Percentiles rank a stretch among this genome's conserved stretches.
phyloP scores from a whole-genome alignment of 2,329 filamentous ascomycete genomes.

The Amauroascus niger region DNA sequence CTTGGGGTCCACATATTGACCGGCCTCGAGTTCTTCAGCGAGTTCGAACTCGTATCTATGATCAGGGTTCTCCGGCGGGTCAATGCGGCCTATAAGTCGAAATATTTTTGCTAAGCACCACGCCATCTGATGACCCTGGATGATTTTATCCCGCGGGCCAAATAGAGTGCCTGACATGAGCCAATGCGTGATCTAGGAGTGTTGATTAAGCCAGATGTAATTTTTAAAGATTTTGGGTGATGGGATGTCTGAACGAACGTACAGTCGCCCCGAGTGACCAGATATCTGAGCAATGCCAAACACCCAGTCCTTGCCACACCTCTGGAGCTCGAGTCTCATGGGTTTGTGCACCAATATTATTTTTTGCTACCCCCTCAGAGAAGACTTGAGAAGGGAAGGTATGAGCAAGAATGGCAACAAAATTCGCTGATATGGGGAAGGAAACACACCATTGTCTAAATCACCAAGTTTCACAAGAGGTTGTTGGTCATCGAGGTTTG shows the following conservation, averaged over 20 bases:
- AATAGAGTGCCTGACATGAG: constrained; percentile 11
- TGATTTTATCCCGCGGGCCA: constrained; percentile 4
- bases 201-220: not conserved
- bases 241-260: too few species aligned
- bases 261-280: constrained; percentile 14
- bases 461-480: constrained; percentile 14
- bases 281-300: constrained; percentile 15
- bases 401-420: not conserved
- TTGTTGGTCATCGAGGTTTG: constrained; percentile 7
- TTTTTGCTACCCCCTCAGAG: constrained; percentile 12
- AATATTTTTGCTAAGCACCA: constrained; percentile 15
- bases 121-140: constrained; percentile 11
- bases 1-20: constrained; percentile 2
- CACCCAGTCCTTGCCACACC: constrained; percentile 13
- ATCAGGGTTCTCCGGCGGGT: constrained; percentile 6
- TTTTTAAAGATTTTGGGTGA: not conserved
- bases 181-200: constrained; percentile 10
- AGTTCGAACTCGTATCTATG: constrained; percentile 12
- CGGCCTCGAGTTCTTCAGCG: constrained; percentile 4
- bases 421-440: not conserved
- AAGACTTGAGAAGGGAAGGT: constrained; percentile 1
- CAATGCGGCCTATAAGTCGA: constrained; percentile 9
- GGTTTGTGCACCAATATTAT: constrained; percentile 12
- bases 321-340: constrained; percentile 15
- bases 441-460: constrained; percentile 13